These are phyloP conservation scores for Globisporangium orthogonon DNA, from an alignment of 352 stramenopile species.

Conservation along the genomic window DNA sequence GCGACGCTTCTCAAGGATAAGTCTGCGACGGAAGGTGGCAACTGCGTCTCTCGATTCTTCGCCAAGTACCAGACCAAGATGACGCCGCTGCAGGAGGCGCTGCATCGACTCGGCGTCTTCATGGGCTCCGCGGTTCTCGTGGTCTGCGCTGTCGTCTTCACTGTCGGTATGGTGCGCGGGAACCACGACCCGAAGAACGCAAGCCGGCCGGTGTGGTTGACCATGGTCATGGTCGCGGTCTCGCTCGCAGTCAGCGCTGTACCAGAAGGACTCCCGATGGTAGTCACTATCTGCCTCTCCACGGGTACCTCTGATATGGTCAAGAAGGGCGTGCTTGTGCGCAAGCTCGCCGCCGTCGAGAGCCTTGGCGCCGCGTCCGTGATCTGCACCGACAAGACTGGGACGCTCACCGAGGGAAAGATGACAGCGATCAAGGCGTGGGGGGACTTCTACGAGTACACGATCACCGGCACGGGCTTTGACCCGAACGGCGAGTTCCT, in stretches of 20 bases:
- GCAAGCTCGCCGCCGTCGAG: slow-evolving; percentile 79
- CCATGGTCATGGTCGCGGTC: slow-evolving; percentile 94
- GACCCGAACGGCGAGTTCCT: slow-evolving; percentile 48
- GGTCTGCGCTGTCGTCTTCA: slow-evolving; percentile 83
- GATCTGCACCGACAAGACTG: slow-evolving; percentile 94
- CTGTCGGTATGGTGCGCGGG: slow-evolving; percentile 70
- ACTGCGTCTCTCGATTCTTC: slow-evolving; percentile 39
- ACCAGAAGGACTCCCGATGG: slow-evolving; percentile 71
- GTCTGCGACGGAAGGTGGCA: slow-evolving; percentile 16
- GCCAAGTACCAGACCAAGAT: slow-evolving; percentile 41
- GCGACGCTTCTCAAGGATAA: slow-evolving; percentile 51
- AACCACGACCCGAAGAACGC: slow-evolving; percentile 51
- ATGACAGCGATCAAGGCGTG: slow-evolving; percentile 80
- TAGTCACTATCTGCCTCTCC: slow-evolving; percentile 77
- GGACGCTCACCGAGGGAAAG: slow-evolving; percentile 89
- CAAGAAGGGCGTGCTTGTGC: slow-evolving; percentile 73
- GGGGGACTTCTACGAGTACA: slow-evolving; percentile 61
- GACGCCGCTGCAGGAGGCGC: slow-evolving; percentile 86
- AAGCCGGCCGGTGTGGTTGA: slow-evolving; percentile 78
- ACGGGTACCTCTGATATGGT: slow-evolving; percentile 69
- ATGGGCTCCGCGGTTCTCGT: slow-evolving; percentile 85
- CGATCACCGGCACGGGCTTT: slow-evolving; percentile 58
- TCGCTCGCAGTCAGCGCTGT: slow-evolving; percentile 77
- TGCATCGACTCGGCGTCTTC: slow-evolving; percentile 93
- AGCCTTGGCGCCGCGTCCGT: slow-evolving; percentile 89